A percentile compares a stretch with the other conserved stretches of the same genome.
Evolutionary conservation across 2,329 filamentous ascomycete genomes (phyloP).

Genomic region (Zymoseptoria pseudotritici): DNA sequence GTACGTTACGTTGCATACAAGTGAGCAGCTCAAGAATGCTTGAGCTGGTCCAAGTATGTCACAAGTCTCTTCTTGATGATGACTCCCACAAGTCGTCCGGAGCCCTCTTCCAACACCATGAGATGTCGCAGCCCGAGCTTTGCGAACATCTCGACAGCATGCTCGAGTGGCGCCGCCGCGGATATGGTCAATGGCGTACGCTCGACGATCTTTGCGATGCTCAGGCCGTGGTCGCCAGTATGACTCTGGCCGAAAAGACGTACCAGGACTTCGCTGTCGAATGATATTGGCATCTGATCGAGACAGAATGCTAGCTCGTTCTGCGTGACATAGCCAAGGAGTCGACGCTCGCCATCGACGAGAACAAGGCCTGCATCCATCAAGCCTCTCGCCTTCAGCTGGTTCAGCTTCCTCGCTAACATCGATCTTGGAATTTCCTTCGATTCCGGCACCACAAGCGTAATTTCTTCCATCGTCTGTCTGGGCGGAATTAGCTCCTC

Average conservation of each 20-base stretch:
- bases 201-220: conserved; percentile 47
- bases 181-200: conserved; percentile 46
- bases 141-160: conserved; percentile 53
- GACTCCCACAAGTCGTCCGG: conserved; percentile 32
- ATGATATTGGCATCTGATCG: conserved; percentile 29
- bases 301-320: conserved; percentile 48
- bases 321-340: conserved; percentile 51
- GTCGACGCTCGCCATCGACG: conserved; percentile 40
- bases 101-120: conserved; percentile 46
- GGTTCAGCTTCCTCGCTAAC: conserved; percentile 40
- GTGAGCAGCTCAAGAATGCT: conserved; percentile 2
- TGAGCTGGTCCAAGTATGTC: conserved; percentile 40
- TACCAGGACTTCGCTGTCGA: conserved; percentile 29
- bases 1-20: no score
- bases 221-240: conserved; percentile 32
- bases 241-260: conserved; percentile 32
- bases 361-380: conserved; percentile 53
- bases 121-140: conserved; percentile 50
- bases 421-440: conserved; percentile 38
- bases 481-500: conserved; percentile 46
- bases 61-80: conserved; percentile 53
- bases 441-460: conserved; percentile 38
- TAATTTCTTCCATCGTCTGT: conserved; percentile 51
- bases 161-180: conserved; percentile 49
- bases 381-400: conserved; percentile 44